Percentiles rank a stretch among this genome's conserved stretches.
These are phyloP conservation scores for Amylostereum areolatum DNA, from an alignment of 1,284 basidiomycete species.

Conservation along the genomic window DNA sequence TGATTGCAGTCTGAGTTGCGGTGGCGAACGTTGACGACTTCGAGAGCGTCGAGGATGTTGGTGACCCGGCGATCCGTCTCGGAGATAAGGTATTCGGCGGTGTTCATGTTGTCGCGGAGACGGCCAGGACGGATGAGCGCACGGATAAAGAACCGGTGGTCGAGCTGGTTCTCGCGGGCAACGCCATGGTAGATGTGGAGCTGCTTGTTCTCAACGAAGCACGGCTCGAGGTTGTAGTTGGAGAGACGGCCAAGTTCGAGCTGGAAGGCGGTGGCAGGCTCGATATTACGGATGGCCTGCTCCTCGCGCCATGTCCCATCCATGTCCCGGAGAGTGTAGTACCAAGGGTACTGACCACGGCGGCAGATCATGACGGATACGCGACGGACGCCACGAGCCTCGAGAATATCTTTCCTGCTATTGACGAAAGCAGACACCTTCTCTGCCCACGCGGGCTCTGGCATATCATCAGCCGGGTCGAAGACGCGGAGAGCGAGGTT, in stretches of 20 bases:
- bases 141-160: slow-evolving; percentile 97
- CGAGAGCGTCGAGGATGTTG: slow-evolving; percentile 90
- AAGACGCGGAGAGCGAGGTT: slow-evolving; percentile 90
- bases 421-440: slow-evolving; percentile 76
- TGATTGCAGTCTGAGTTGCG: slow-evolving; percentile 93
- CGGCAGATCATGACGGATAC: slow-evolving; percentile 92
- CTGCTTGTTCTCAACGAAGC: slow-evolving; percentile 91
- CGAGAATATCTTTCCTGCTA: slow-evolving; percentile 58
- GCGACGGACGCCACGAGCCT: slow-evolving; percentile 81
- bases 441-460: slow-evolving; percentile 77
- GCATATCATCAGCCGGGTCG: slow-evolving; percentile 67
- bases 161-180: slow-evolving; percentile 92
- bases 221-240: slow-evolving; percentile 93
- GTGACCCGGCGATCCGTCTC: slow-evolving; percentile 97
- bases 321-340: slow-evolving; percentile 85
- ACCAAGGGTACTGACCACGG: slow-evolving; percentile 88
- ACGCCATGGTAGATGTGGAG: slow-evolving; percentile 97
- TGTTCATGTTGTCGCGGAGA: slow-evolving; percentile 86
- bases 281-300: slow-evolving; percentile 95
- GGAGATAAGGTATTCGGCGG: slow-evolving; percentile 94
- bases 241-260: slow-evolving; percentile 94
- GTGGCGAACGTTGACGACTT: slow-evolving; percentile 83
- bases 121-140: slow-evolving; percentile 95
- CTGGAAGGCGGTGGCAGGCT: slow-evolving; percentile 98
- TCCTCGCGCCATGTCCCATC: slow-evolving; percentile 87